These are phyloP conservation scores for Phytophthora fragariaefolia DNA, from an alignment of 352 stramenopile genomes.

Conservation along the genomic window DNA sequence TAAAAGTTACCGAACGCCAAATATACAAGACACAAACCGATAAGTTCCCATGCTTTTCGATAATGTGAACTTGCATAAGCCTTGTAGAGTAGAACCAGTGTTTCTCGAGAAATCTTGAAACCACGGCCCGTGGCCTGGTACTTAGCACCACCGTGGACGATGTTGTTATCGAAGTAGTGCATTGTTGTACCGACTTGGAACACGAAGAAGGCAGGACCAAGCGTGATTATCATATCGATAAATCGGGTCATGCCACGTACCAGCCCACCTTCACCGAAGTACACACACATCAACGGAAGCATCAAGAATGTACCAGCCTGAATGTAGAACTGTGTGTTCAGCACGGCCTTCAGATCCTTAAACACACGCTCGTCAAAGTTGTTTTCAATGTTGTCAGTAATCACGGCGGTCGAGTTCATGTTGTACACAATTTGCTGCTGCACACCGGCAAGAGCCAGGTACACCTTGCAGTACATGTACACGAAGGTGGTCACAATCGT, in stretches of 20 bases:
- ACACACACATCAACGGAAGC: conserved; percentile 77
- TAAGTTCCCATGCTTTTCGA: conserved; percentile 77
- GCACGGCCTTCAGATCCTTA: conserved; percentile 62
- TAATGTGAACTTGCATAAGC: conserved; percentile 77
- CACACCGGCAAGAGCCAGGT: conserved; percentile 69
- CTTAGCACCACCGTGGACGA: conserved; percentile 76
- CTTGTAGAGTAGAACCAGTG: conserved; percentile 80
- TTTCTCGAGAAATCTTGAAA: conserved; percentile 86
- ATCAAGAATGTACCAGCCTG: conserved; percentile 78
- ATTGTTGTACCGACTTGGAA: conserved; percentile 87
- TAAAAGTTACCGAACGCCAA: conserved; percentile 70
- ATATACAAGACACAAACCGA: conserved; percentile 77
- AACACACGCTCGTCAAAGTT: conserved; percentile 69
- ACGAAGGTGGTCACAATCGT: conserved; percentile 84
- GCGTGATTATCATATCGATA: conserved; percentile 79
- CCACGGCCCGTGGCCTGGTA: conserved; percentile 82
- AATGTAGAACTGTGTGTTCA: conserved; percentile 88
- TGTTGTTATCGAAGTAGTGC: conserved; percentile 87
- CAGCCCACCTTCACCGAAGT: conserved; percentile 77
- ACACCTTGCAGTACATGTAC: conserved; percentile 88
- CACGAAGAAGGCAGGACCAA: conserved; percentile 76
- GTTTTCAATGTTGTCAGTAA: conserved; percentile 57
- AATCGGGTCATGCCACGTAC: conserved; percentile 68
- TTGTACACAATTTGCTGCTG: conserved; percentile 68
- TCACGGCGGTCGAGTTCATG: conserved; percentile 73